Conservation (phyloP, 1,284 basidiomycete species). For the Pseudozyma sp. region DNA sequence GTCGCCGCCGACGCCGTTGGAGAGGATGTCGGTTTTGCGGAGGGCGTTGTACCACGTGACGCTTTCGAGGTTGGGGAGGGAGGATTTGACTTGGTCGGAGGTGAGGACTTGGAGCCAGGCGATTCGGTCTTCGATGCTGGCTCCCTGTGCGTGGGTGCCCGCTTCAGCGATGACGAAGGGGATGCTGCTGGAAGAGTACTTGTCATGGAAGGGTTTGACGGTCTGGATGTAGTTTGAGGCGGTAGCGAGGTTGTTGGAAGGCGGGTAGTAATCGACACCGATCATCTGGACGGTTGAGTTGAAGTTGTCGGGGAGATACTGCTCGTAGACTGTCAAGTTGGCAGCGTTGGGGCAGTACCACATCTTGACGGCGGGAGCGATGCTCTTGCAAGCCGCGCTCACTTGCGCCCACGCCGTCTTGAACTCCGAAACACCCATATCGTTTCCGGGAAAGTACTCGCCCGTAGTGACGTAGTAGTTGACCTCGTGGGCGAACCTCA, state of each 20-base stretch:
- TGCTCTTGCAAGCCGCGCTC: constrained; percentile 55
- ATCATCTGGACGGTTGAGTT: constrained; percentile 53
- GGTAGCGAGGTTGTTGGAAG: constrained; percentile 40
- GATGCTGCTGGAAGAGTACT: constrained; percentile 44
- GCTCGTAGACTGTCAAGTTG: constrained; percentile 33
- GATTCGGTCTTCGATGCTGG: constrained; percentile 47
- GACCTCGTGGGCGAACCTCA: constrained; percentile 69
- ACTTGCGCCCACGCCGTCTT: constrained; percentile 69
- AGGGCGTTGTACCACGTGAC: constrained; percentile 68
- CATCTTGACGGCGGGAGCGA: constrained; percentile 68
- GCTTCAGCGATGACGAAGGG: constrained; percentile 70
- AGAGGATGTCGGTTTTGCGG: constrained; percentile 35
- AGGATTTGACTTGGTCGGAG: constrained; percentile 44
- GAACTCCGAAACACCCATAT: constrained; percentile 62
- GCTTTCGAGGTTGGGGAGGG: constrained; percentile 62
- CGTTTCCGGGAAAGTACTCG: constrained; percentile 31
- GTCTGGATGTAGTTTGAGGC: constrained; percentile 55
- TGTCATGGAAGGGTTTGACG: constrained; percentile 69
- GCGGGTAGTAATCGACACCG: constrained; percentile 68
- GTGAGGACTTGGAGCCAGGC: constrained; percentile 61
- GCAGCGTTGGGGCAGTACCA: constrained; percentile 57
- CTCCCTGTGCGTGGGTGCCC: constrained; percentile 39
- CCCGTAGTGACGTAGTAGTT: constrained; percentile 48
- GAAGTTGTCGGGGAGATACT: constrained; percentile 50
- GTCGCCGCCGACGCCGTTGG: constrained; percentile 43